These are phyloP conservation scores for Penicillium janthinellum DNA, from an alignment of 2,329 filamentous ascomycete genomes.

Conservation along the genomic window DNA sequence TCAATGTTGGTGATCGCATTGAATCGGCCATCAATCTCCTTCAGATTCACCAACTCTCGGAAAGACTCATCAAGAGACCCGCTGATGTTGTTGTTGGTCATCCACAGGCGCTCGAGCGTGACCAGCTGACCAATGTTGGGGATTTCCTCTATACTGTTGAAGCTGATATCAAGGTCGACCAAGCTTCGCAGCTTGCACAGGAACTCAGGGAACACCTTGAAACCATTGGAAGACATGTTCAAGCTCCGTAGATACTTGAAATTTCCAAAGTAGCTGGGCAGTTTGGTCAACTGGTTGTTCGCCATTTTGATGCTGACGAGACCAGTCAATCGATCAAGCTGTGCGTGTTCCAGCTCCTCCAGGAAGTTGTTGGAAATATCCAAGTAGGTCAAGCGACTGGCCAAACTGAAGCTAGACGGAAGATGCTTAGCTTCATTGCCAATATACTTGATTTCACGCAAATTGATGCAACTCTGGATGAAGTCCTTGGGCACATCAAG, in stretches of 20 bases:
- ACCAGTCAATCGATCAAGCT: slow-evolving; percentile 72
- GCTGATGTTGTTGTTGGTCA: slow-evolving; percentile 88
- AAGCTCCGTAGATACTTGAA: slow-evolving; percentile 79
- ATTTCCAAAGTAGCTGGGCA: slow-evolving; percentile 79
- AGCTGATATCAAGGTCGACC: slow-evolving; percentile 93
- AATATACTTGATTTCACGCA: slow-evolving; percentile 93
- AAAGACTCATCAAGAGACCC: slow-evolving; percentile 75
- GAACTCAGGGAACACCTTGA: slow-evolving; percentile 82
- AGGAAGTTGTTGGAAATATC: slow-evolving; percentile 94
- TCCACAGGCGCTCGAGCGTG: slow-evolving; percentile 84
- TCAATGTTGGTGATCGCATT: slow-evolving; percentile 89
- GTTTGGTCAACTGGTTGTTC: slow-evolving; percentile 80
- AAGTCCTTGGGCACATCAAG: slow-evolving; percentile 95
- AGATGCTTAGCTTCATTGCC: slow-evolving; percentile 89
- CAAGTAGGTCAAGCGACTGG: slow-evolving; percentile 78
- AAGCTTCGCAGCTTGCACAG: slow-evolving; percentile 79
- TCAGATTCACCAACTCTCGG: slow-evolving; percentile 71
- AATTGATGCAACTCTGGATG: slow-evolving; percentile 85
- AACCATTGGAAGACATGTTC: slow-evolving; percentile 91
- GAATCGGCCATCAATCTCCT: slow-evolving; percentile 92
- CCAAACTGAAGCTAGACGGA: slow-evolving; percentile 79
- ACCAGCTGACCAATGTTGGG: slow-evolving; percentile 78
- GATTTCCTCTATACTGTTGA: slow-evolving; percentile 82
- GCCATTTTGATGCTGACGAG: slow-evolving; percentile 88
- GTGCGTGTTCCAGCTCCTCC: slow-evolving; percentile 82